These are phyloP conservation scores for Fusarium pseudograminearum DNA, from an alignment of 2,329 filamentous ascomycete species.

Conservation along the genomic window DNA sequence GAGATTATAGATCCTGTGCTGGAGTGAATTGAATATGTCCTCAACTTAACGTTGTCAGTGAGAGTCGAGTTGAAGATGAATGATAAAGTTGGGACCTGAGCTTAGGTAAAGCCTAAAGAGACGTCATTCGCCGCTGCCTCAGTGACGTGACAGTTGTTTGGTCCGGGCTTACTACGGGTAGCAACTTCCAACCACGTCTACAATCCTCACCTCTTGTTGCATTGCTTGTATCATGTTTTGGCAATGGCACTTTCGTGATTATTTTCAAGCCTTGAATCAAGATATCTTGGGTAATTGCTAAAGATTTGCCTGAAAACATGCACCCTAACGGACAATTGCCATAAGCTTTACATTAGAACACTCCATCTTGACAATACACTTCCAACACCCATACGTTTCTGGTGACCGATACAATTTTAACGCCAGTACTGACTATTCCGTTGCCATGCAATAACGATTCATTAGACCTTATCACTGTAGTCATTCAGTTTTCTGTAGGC, in stretches of 20 bases:
- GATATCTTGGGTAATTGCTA: neutral
- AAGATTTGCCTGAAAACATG: neutral
- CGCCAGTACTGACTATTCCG: no score
- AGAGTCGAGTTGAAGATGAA: constrained; percentile 1
- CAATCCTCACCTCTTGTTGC: neutral
- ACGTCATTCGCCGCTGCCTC: constrained; percentile 49
- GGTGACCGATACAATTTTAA: no score
- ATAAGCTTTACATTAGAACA: neutral
- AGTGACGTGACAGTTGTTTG: constrained; percentile 24
- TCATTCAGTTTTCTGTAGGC: no score
- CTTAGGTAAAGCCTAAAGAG: constrained; percentile 32
- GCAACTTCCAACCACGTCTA: neutral
- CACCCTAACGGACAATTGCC: neutral
- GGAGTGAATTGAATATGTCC: neutral
- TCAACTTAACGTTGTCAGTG: neutral
- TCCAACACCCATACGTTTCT: no score
- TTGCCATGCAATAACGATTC: no score
- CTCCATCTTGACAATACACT: neutral
- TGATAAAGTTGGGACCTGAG: constrained; percentile 1
- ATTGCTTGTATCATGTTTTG: neutral
- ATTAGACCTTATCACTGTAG: no score
- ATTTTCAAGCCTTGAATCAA: neutral
- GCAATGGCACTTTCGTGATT: neutral
- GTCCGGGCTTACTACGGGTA: constrained; percentile 47
- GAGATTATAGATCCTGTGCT: neutral